Conservation (phyloP, 1,139 yeast species). For the Debaryomyces sp. region DNA sequence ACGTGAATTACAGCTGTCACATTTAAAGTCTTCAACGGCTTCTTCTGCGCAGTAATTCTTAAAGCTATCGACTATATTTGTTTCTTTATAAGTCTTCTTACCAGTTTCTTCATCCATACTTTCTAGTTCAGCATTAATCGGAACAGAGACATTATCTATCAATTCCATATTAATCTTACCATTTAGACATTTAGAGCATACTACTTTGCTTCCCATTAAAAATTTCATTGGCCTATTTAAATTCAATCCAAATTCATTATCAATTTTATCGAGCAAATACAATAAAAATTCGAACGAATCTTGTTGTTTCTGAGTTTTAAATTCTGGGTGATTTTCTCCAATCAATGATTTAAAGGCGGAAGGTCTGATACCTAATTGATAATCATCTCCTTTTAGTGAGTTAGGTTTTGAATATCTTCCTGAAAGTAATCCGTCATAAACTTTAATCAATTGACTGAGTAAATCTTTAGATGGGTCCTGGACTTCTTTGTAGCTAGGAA, state of each 20-base stretch:
- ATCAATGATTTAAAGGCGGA: conserved; percentile 71
- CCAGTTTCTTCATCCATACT: conserved; percentile 45
- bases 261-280: conserved; percentile 66
- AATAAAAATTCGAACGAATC: conserved; percentile 91
- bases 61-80: conserved; percentile 57
- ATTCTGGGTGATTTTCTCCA: conserved; percentile 81
- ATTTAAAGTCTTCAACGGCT: conserved; percentile 62
- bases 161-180: conserved; percentile 61
- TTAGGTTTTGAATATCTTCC: conserved; percentile 70
- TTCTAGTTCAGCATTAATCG: conserved; percentile 48
- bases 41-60: conserved; percentile 52
- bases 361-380: conserved; percentile 80
- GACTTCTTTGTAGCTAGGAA: conserved; percentile 26
- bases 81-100: conserved; percentile 48
- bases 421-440: conserved; percentile 77
- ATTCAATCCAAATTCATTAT: conserved; percentile 48
- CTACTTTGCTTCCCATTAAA: conserved; percentile 62
- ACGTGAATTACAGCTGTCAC: conserved; percentile 56
- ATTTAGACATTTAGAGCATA: conserved; percentile 62
- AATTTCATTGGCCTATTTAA: conserved; percentile 63
- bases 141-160: conserved; percentile 71
- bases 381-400: conserved; percentile 49
- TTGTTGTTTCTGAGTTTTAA: conserved; percentile 85
- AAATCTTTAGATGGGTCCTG: conserved; percentile 66
- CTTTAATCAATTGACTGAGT: conserved; percentile 69